Conservation (phyloP, 1,139 yeast genomes). For the Candida sanyaensis region DNA sequence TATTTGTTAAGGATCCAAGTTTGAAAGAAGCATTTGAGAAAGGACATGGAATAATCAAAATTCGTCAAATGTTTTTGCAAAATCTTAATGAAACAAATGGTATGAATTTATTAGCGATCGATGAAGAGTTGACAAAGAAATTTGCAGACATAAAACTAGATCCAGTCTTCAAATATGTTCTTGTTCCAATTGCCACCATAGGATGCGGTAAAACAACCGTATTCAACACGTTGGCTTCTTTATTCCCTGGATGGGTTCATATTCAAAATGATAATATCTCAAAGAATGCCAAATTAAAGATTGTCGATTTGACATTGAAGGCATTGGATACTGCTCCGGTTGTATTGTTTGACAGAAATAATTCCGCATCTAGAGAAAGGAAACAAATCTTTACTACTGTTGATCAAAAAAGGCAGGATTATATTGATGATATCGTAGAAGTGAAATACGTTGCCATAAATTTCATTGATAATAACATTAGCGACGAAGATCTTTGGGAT, state of each 20-base stretch:
- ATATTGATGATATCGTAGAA: constrained; percentile 30
- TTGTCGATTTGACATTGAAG: constrained; percentile 53
- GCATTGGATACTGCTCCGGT: constrained; percentile 32
- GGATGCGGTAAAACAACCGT: constrained; percentile 97
- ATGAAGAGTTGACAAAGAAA: constrained; percentile 19
- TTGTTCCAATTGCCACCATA: constrained; percentile 85
- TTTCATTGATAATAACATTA: constrained; percentile 42
- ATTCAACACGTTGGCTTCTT: constrained; percentile 54
- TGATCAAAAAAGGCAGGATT: constrained; percentile 33
- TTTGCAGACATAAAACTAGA: constrained; percentile 12
- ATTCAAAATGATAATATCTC: constrained; percentile 84
- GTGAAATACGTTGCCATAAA: constrained; percentile 66
- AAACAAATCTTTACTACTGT: constrained; percentile 63
- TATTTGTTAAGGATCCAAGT: constrained; percentile 48
- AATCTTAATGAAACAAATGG: constrained; percentile 40
- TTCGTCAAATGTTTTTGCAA: constrained; percentile 62
- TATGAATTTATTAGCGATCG: constrained; percentile 29
- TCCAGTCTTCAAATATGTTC: constrained; percentile 46
- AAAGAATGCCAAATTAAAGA: constrained; percentile 47
- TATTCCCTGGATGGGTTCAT: constrained; percentile 70
- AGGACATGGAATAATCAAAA: constrained; percentile 74
- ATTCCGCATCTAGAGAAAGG: constrained; percentile 73
- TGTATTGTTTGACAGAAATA: constrained; percentile 82
- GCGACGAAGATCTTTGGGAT: constrained; percentile 38
- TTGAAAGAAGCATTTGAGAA: constrained; percentile 46